Evolutionary conservation across 1,284 basidiomycete genomes (phyloP), one percentile per base, ranked within the genome.

Genomic region (Apiotrichum laibachii): DNA sequence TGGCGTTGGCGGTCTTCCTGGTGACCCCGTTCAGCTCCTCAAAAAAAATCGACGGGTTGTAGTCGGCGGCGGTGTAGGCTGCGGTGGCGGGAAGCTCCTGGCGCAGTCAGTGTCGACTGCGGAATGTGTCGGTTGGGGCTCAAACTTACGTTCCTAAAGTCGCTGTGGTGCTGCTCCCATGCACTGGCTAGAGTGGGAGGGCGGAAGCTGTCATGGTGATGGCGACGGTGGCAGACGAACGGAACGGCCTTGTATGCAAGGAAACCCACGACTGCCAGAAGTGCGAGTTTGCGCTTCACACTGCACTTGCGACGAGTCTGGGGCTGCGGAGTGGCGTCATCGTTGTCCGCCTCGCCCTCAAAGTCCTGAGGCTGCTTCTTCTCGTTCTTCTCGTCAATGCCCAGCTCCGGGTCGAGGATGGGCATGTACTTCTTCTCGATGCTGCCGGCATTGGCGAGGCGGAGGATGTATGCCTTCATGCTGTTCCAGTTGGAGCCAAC

Each of bases 1-100:
- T 48, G 13, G 66, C 67, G 39, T 69, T 69, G 55, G 67, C 67
- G 2, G 62, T 55, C n/a, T 51, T 46, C 44, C 22, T n/a, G n/a
- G 18, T 48, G 9, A 31, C 31, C 31, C 18, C 47, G 15, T 5
- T 18, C 31, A 10, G 44, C 19, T 8, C 19, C 13, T 21, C 11
- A 21, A 19, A 45, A 8, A 26, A n/a, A 21, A 45, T 19, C 9
- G 44, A 19, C n/a, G 44, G 18, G 22, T 13, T 40, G 42, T 44
- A 47, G 5, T 34, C 43, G 11, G 43, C n/a, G 18, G 42, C 16
- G 2, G 43, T n/a, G 19, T 10, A 44, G 10, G 19, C n/a, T 19
- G 43, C 43, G n/a, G 43, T 5, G 10, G 19, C 16, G 40, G 16
- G 2, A 46, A 44, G 8, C 6, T 31, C 26, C 44, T 54, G 39